Base-by-base conservation (phyloP, 2,329 filamentous ascomycete species). In the Paramyrothecium roridum region DNA sequence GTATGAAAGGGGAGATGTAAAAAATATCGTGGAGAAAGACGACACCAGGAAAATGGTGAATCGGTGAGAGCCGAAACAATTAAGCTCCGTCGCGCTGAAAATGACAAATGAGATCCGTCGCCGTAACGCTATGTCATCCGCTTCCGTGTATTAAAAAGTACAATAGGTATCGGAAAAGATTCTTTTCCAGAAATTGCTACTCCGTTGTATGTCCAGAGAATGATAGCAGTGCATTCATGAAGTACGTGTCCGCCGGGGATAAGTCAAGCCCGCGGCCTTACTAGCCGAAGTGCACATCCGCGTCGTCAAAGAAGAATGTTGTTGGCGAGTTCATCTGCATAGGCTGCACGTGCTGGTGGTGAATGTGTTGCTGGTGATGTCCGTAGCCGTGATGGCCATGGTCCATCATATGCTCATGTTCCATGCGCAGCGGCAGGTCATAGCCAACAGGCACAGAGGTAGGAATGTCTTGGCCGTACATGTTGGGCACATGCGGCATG, bases 361-460 rank as follows among this genome's bases (percentile, higher is more conserved):
- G 49, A 64, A 63, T 51, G 62, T 66, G 46, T 58, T 56, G 26
- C 46, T 54, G 8, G 61, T 64, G 53, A 64, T 65, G 2, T 62
- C 62, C 46, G 62, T 66, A 56, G 59, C 65, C 11, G 3, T 52
- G 51, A 23, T 52, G 51, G 10, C 45, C 40, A 19, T 23, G 33
- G 20, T 34, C 40, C 40, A 52, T 30, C 51, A 47, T 46, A 21
- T 57, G 48, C 33, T 56, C 57, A 26, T 65, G 64, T 12, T 61
- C 58, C 64, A 66, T 66, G 45, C 64, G 64, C 62, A 66, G 64
- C 12, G 64, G 64, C 55, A 66, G 55, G 52, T 66, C 63, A 48
- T 66, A 66, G n/a, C 64, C 64, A 6, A 59, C 55, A 3, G 64
- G 64, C 26, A 66, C 53, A 6, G 64, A 66, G 34, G 64, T 66